A percentile compares a stretch with the other conserved stretches of the same genome.
Evolutionary conservation across 805 yeast species (phyloP).

Genomic region (Sugiyamaella marilandica): DNA sequence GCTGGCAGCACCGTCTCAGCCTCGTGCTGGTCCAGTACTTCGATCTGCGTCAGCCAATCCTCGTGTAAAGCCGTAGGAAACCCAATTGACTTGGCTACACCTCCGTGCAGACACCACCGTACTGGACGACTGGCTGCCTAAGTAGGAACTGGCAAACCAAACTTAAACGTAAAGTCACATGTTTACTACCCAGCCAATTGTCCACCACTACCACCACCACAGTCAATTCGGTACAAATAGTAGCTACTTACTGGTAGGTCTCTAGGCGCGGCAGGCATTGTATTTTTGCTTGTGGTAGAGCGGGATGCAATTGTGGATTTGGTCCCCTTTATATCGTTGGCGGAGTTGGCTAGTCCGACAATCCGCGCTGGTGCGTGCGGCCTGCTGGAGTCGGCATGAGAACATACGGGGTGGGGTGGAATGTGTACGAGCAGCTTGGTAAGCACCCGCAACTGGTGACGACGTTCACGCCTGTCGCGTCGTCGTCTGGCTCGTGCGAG

Average conservation of each 20-base stretch:
- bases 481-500: neutral
- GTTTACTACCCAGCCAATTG: too few species aligned
- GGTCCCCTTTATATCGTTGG: neutral
- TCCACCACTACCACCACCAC: too few species aligned
- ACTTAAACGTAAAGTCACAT: too few species aligned
- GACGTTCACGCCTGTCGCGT: neutral
- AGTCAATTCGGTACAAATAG: too few species aligned
- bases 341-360: neutral
- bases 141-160: too few species aligned
- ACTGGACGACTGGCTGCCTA: too few species aligned
- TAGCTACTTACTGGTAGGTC: neutral
- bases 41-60: constrained; percentile 12
- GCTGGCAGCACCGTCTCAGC: constrained; percentile 23
- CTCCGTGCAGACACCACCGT: too few species aligned
- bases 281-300: neutral
- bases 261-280: neutral
- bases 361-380: neutral
- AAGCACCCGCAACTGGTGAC: neutral
- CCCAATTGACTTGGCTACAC: too few species aligned
- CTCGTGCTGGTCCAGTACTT: constrained; percentile 26
- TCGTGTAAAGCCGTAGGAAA: too few species aligned
- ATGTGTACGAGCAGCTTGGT: neutral
- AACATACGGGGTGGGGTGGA: neutral
- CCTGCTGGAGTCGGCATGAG: neutral
- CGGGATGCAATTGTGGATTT: neutral